Base-by-base conservation (phyloP, 768 basidiomycete species). In the Tulasnella sp. region DNA sequence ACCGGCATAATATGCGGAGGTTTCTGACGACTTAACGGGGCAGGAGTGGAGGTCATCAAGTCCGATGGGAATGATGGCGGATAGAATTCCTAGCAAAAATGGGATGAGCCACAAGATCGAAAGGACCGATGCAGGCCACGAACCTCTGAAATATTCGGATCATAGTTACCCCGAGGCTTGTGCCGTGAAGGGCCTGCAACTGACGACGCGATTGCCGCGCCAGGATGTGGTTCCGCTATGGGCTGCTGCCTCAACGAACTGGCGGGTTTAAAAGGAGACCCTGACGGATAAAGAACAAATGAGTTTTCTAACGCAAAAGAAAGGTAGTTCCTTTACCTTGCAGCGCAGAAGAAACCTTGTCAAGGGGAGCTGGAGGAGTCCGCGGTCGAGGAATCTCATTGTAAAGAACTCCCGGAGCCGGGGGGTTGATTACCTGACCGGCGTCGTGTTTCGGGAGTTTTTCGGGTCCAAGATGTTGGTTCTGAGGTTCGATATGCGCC, bases 11-110 rank as follows among this genome's bases (percentile, higher is more conserved):
- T 69, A 37, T 24, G 31, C 18, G 31, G 64, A 7, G 64, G 64
- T 37, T 69, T 69, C 34, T 69, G 64, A 69, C 64, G 64, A 69
- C 28, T 69, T 28, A 14, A 31, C 31, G 58, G 58, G 28, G 64
- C 64, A 69, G 64, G 64, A 6, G 64, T 69, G 31, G 64, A 69
- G 31, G 64, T 69, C 64, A 69, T 69, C 16, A 69, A 12, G 64
- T 69, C 64, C 3, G 64, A 69, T 37, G 64, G 64, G 31, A 69
- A 69, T 16, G 64, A 69, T 16, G 64, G 64, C 64, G 64, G 64
- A 37, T 37, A 69, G 64, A 69, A 69, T 69, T 69, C 64, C 64
- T 69, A 69, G 64, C 31, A 34, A 31, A 69, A 2, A 37, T 2
- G 28, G 11, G n/a, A 24, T 54, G 54, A 54, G 54, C 34, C 12